Evolutionary conservation across 225 moss, liverwort and hornwort species (phyloP).

Genomic region (Takakia lepidozioides): DNA sequence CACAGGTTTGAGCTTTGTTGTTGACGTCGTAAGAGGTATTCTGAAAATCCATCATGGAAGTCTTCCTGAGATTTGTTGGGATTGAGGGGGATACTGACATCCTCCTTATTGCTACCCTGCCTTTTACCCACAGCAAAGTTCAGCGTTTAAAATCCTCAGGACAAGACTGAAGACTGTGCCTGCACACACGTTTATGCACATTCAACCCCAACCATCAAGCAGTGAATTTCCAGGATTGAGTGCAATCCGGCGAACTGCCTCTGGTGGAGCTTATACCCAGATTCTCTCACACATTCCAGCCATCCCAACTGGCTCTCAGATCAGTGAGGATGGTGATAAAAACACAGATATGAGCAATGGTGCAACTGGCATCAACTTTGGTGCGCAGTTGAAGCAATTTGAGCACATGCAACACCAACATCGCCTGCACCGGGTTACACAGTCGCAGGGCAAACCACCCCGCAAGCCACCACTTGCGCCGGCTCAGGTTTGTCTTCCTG

Average conservation of each 20-base stretch:
- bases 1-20: too few relatives aligned
- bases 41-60: too few relatives aligned
- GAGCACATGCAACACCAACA: conserved; percentile 38
- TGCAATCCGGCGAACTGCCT: conserved; percentile 78
- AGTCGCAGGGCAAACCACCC: conserved; percentile 10
- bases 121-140: background rate
- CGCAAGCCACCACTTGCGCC: conserved; percentile 24
- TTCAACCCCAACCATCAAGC: conserved; percentile 37
- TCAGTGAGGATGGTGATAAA: conserved; percentile 55
- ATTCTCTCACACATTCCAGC: conserved; percentile 13
- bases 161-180: background rate
- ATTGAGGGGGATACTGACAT: too few relatives aligned
- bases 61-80: too few relatives aligned
- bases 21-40: too few relatives aligned
- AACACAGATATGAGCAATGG: conserved; percentile 53
- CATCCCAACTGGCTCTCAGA: conserved; percentile 10
- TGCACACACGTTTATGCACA: conserved; percentile 8
- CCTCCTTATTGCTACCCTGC: too few relatives aligned
- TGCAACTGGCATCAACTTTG: conserved; percentile 71
- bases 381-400: conserved; percentile 76
- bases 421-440: conserved; percentile 13
- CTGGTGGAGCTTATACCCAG: conserved; percentile 7
- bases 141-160: background rate
- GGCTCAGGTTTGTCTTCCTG: conserved; percentile 17
- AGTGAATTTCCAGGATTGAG: conserved; percentile 67